These are phyloP conservation scores for Pseudopithomyces chartarum DNA, from an alignment of 2,329 filamentous ascomycete species.

Conservation along the genomic window DNA sequence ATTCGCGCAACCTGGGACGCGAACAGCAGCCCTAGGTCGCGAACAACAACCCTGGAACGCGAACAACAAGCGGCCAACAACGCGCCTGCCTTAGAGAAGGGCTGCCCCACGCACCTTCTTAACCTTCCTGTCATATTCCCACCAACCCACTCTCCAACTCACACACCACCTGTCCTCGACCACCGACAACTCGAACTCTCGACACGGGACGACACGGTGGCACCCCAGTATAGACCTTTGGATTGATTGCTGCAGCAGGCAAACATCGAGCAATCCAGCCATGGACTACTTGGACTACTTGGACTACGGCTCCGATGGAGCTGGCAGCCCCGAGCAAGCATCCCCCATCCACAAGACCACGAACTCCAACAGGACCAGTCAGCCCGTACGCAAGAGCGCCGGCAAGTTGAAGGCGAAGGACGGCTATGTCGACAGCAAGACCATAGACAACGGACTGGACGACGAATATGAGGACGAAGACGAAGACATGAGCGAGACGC, in stretches of 20 bases:
- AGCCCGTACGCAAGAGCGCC: constrained; percentile 50
- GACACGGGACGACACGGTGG: neutral
- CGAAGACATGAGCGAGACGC: neutral
- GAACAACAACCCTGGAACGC: no score
- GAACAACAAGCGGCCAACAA: no score
- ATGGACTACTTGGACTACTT: constrained; percentile 2
- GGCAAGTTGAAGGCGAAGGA: constrained; percentile 39
- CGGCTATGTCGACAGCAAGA: constrained; percentile 48
- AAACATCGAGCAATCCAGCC: neutral
- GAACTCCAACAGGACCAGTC: constrained; percentile 48
- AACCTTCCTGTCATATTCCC: neutral
- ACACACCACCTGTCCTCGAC: neutral
- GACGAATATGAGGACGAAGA: constrained; percentile 39
- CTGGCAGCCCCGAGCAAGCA: constrained; percentile 38
- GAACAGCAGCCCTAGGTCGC: no score
- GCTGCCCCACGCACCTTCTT: neutral
- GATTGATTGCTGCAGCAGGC: neutral
- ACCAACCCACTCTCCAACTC: neutral
- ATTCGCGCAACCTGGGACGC: no score
- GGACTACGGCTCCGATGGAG: constrained; percentile 1
- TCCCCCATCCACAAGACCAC: constrained; percentile 31
- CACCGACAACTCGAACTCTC: neutral
- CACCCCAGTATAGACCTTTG: neutral
- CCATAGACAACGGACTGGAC: constrained; percentile 41
- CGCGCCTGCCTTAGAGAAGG: constrained; percentile 2